Conservation (phyloP, 345 rosid species). For the Odontarrhena argentea region DNA sequence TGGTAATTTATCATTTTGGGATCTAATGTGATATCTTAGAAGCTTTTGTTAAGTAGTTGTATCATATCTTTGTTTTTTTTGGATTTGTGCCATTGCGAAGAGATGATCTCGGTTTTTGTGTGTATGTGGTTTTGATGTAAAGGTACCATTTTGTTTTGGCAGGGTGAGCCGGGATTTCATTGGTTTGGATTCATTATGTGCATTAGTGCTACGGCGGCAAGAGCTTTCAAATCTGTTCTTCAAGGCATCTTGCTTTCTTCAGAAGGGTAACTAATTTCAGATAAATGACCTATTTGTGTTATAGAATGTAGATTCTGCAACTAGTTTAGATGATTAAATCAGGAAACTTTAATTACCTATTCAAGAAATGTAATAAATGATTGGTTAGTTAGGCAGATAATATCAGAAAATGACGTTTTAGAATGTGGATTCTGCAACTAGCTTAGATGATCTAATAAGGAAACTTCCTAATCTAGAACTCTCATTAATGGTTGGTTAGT, state of each 20-base stretch:
- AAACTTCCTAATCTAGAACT: slow-evolving; percentile 16
- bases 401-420: background rate
- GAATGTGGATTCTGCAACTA: background rate
- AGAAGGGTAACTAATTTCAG: slow-evolving; percentile 58
- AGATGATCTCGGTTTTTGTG: background rate
- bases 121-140: slow-evolving; percentile 25
- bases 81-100: slow-evolving; percentile 1
- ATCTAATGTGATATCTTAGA: slow-evolving; percentile 29
- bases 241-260: slow-evolving; percentile 95
- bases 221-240: slow-evolving; percentile 96
- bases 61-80: slow-evolving; percentile 7
- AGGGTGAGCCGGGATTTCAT: slow-evolving; percentile 98
- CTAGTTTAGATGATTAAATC: slow-evolving; percentile 17
- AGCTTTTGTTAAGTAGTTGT: slow-evolving; percentile 23
- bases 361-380: slow-evolving; percentile 7
- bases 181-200: slow-evolving; percentile 95
- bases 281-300: background rate
- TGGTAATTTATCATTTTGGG: slow-evolving; percentile 25
- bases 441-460: slow-evolving; percentile 20
- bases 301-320: background rate
- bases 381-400: slow-evolving; percentile 4
- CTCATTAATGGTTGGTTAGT: slow-evolving; percentile 20
- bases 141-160: background rate
- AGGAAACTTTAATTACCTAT: slow-evolving; percentile 23
- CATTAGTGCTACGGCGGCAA: slow-evolving; percentile 90